phyloP scores from a whole-genome alignment of 2,329 filamentous ascomycete genomes.

The Colletotrichum sp. region DNA sequence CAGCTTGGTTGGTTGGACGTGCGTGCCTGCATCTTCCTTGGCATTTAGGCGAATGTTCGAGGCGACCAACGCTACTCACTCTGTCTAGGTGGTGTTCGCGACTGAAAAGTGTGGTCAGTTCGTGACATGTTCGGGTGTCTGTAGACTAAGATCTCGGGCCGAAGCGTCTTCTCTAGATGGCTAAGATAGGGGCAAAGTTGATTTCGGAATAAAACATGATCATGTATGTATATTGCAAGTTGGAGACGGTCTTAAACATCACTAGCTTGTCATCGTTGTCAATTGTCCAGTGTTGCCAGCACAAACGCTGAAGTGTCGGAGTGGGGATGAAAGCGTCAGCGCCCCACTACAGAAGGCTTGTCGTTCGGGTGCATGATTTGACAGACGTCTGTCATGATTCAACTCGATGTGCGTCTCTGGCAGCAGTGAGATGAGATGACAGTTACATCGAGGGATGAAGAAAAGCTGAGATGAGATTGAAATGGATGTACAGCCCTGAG shows the following conservation, averaged over 20 bases:
- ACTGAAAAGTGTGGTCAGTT: background rate
- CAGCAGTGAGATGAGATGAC: background rate
- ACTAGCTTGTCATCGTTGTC: rapidly evolving
- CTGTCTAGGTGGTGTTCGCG: background rate
- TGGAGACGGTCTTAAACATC: background rate
- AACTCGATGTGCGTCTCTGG: background rate
- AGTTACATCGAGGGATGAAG: rapidly evolving
- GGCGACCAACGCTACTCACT: background rate
- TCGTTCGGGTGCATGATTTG: background rate
- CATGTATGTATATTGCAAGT: background rate
- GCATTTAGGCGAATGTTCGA: background rate
- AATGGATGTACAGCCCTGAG: background rate
- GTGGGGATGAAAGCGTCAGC: background rate
- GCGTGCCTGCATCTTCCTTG: background rate
- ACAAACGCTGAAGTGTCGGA: background rate
- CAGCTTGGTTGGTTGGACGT: background rate
- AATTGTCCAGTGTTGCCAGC: background rate
- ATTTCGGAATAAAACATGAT: background rate
- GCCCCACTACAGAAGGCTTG: background rate
- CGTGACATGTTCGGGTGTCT: background rate
- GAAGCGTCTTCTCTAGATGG: background rate
- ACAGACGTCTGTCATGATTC: background rate
- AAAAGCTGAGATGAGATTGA: background rate
- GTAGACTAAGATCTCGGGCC: background rate
- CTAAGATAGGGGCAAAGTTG: background rate